Conservation (phyloP, 805 yeast genomes). For the Hermanozyma aechmeae region DNA sequence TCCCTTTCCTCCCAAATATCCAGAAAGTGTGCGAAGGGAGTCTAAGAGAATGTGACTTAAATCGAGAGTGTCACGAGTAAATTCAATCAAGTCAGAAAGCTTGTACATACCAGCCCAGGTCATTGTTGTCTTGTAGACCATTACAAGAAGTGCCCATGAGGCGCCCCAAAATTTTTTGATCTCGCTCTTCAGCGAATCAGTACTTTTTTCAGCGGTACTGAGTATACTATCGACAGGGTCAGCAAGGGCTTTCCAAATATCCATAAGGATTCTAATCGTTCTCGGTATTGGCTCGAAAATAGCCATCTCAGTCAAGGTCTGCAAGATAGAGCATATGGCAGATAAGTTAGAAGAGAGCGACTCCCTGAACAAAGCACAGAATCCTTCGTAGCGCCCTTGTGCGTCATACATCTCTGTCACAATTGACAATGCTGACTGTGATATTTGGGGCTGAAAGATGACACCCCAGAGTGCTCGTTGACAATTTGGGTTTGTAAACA, state of each 20-base stretch:
- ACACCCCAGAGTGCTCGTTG: constrained; percentile 68
- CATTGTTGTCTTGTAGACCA: constrained; percentile 59
- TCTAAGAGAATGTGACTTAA: constrained; percentile 60
- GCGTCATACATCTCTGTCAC: constrained; percentile 71
- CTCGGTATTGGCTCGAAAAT: constrained; percentile 69
- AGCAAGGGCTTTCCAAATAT: constrained; percentile 51
- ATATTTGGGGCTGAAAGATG: constrained; percentile 56
- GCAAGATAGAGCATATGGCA: constrained; percentile 40
- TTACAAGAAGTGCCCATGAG: constrained; percentile 65
- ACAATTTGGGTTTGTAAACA: constrained; percentile 22
- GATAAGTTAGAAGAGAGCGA: constrained; percentile 37
- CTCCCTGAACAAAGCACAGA: constrained; percentile 41
- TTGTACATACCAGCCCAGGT: constrained; percentile 66
- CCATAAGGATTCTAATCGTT: constrained; percentile 67
- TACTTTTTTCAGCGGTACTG: constrained; percentile 6
- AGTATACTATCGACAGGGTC: constrained; percentile 60
- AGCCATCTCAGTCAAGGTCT: constrained; percentile 34
- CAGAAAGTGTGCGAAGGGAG: constrained; percentile 43
- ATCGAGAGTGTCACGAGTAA: constrained; percentile 81
- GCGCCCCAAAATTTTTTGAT: constrained; percentile 50
- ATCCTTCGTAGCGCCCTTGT: constrained; percentile 65
- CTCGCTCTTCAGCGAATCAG: constrained; percentile 6
- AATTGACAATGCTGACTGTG: constrained; percentile 63
- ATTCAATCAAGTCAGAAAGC: constrained; percentile 55
- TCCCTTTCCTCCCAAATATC: constrained; percentile 7